Evolutionary conservation across 1,284 basidiomycete genomes (phyloP).

Genomic region (Ustilago hordei): DNA sequence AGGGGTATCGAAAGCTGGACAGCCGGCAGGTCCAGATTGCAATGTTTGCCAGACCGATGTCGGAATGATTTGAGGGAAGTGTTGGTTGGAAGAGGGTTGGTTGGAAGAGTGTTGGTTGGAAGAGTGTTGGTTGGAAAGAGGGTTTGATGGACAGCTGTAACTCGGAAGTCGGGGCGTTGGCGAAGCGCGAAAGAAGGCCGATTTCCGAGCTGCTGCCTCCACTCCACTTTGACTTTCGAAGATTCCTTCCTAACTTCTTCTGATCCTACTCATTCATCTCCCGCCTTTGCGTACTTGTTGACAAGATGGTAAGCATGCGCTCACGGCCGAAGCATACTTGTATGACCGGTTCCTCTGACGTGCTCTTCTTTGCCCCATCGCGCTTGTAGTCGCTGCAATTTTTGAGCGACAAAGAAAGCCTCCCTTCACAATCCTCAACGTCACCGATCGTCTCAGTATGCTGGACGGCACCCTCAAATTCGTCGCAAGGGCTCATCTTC

Average conservation of each 20-base stretch:
- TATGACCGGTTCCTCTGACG: not conserved
- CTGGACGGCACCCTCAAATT: conserved; percentile 29
- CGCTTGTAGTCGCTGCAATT: conserved; percentile 43
- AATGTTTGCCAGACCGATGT: not conserved
- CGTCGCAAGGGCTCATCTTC: conserved; percentile 22
- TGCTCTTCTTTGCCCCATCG: not conserved
- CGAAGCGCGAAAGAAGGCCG: not conserved
- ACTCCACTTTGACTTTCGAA: conserved; percentile 8
- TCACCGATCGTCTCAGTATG: conserved; percentile 39
- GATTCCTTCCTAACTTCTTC: conserved; percentile 4
- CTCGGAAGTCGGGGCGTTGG: conserved; percentile 8
- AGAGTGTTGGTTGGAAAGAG: not conserved
- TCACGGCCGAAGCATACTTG: too few relatives aligned
- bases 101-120: conserved; percentile 1
- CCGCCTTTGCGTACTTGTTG: too few relatives aligned
- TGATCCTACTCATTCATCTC: not conserved
- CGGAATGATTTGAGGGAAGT: not conserved
- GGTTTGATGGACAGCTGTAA: not conserved
- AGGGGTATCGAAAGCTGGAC: too few relatives aligned
- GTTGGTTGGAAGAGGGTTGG: not conserved
- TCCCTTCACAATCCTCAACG: conserved; percentile 27
- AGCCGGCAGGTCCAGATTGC: not conserved
- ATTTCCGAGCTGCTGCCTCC: conserved; percentile 10
- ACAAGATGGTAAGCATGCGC: too few relatives aligned
- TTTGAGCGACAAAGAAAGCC: conserved; percentile 43